phyloP scores from a whole-genome alignment of 179 eudicot species.

The Spinacia oleracea region DNA sequence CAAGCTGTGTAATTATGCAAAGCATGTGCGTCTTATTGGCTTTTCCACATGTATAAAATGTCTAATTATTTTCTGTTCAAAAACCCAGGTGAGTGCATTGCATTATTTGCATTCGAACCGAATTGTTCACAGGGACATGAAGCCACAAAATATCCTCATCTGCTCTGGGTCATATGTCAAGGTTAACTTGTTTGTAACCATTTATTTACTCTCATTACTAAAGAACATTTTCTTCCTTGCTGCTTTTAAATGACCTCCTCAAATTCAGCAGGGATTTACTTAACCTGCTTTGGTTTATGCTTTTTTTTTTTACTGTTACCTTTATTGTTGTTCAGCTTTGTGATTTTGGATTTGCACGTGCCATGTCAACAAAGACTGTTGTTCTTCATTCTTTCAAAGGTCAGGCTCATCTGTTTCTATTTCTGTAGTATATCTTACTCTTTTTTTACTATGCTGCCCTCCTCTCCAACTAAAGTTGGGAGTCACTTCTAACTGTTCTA shows the following conservation, averaged over 20 bases:
- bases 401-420: conserved; percentile 22
- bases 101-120: conserved; percentile 95
- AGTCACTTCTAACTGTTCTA: not conserved
- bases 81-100: conserved; percentile 77
- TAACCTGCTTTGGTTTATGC: not conserved
- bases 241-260: no score
- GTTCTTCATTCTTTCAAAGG: conserved; percentile 96
- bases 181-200: conserved; percentile 39
- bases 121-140: conserved; percentile 96
- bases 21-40: not conserved
- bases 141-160: conserved; percentile 95
- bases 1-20: not conserved
- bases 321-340: conserved; percentile 59
- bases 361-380: conserved; percentile 94
- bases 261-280: not conserved
- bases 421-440: not conserved
- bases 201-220: conserved; percentile 5
- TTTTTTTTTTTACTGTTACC: not conserved
- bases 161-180: conserved; percentile 85
- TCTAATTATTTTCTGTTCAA: not conserved
- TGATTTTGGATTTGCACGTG: conserved; percentile 98
- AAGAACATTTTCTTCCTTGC: no score
- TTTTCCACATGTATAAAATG: not conserved
- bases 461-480: not conserved
- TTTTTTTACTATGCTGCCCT: no score